These are phyloP conservation scores for Penicillium goetzii DNA, from an alignment of 495 filamentous ascomycete genomes.

Conservation along the genomic window DNA sequence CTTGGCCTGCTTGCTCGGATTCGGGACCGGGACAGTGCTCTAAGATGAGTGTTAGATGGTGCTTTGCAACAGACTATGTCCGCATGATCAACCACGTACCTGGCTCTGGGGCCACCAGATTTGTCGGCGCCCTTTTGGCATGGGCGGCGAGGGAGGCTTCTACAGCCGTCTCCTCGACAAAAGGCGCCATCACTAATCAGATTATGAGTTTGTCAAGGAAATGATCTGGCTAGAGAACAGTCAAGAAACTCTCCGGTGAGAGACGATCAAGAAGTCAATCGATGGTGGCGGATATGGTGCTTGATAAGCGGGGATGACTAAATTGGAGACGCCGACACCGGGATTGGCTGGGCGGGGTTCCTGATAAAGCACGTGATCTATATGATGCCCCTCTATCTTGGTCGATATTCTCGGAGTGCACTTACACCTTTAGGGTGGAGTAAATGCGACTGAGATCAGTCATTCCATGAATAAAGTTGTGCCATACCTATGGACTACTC, in stretches of 20 bases:
- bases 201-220: not conserved
- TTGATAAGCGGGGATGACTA: constrained; percentile 52
- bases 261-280: constrained; percentile 22
- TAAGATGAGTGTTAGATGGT: constrained; percentile 25
- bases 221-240: constrained; percentile 1
- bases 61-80: constrained; percentile 1
- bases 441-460: not conserved
- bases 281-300: constrained; percentile 35
- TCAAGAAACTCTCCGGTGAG: constrained; percentile 1
- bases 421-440: not conserved
- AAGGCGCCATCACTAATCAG: constrained; percentile 61
- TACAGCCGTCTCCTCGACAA: constrained; percentile 64
- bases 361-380: not conserved
- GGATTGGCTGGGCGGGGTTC: constrained; percentile 10
- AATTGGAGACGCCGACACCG: constrained; percentile 19
- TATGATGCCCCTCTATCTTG: not conserved
- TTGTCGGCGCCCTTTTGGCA: constrained; percentile 65
- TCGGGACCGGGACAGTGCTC: constrained; percentile 97
- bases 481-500: too few relatives aligned
- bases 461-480: not conserved
- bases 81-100: constrained; percentile 45
- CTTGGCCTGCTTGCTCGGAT: constrained; percentile 79
- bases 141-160: constrained; percentile 69
- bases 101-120: constrained; percentile 90
- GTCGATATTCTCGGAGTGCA: not conserved